Evolutionary conservation across 305 asterid species (phyloP), one percentile per base, ranked within the genome.

Genomic region (Fraxinus nigra): DNA sequence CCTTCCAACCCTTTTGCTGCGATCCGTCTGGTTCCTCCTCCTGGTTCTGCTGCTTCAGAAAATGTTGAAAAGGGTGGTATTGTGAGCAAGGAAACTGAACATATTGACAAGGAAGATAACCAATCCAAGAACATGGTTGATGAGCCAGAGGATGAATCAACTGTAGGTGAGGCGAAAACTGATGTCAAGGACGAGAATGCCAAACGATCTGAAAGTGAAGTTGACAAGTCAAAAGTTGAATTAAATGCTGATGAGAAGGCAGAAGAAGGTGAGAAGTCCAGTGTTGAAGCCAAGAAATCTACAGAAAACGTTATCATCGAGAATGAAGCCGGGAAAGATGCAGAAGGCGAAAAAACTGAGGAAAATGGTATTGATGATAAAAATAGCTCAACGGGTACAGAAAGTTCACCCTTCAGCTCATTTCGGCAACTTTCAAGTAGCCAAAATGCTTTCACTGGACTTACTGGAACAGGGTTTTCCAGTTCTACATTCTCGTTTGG

Each of bases 381-480:
- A 75, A 75, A 81, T 84, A 83, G 3, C 34, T 32, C 34, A 28
- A 91, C 88, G 85, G 87, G 87, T 77, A 80, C 83, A 28, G 93
- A 89, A 75, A 48, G 89, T 54, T 84, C 87, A 81, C 82, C 93
- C 38, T 92, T 96, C 80, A 88, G 93, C 88, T 96, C 97, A 26
- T 96, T 96, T 84, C 92, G 85, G 54, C 93, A 90, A 77, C 94
- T 93, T 74, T 94, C 98, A 4, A 92, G 95, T 77, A 86, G 85
- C 87, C 98, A 90, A 84, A 96, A 93, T 79, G 98, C 99, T 76
- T 96, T 96, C 87, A 94, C 98, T 11, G 98, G 98, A 63, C 81
- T 96, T 74, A 77, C 94, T 24, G 98, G 98, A 78, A 88, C 98
- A 16, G 99, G 99, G 76, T 96, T 96, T 85, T 89, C 98, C 38